These are phyloP conservation scores for Pseudoperonospora humuli DNA, from an alignment of 352 stramenopile genomes.

Conservation along the genomic window DNA sequence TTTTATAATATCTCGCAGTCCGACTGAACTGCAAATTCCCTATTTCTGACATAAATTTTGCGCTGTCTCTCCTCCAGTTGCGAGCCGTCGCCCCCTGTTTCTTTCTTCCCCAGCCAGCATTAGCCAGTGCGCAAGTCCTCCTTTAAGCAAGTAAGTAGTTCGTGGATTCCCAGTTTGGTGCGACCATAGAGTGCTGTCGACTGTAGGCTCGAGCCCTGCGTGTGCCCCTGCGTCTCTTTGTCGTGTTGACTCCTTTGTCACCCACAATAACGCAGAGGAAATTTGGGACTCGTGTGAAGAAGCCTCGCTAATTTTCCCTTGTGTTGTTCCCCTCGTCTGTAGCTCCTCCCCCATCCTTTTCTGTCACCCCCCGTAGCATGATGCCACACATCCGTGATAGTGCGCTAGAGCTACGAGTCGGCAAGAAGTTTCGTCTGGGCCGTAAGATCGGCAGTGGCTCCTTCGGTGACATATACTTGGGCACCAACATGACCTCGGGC, in stretches of 20 bases:
- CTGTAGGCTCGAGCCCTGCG: not conserved
- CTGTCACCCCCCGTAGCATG: slow-evolving; percentile 12
- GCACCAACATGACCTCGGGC: slow-evolving; percentile 99
- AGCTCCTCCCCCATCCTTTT: slow-evolving; percentile 8
- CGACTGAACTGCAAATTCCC: slow-evolving; percentile 6
- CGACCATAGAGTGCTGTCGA: not conserved
- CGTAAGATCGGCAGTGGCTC: slow-evolving; percentile 98
- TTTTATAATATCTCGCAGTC: not conserved
- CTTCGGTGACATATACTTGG: slow-evolving; percentile 99
- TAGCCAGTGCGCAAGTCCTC: slow-evolving; percentile 22
- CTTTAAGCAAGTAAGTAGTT: slow-evolving; percentile 23
- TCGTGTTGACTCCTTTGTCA: not conserved
- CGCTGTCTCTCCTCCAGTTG: slow-evolving; percentile 23
- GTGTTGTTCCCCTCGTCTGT: not conserved
- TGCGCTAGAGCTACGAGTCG: slow-evolving; percentile 95
- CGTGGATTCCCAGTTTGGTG: not conserved
- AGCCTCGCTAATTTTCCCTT: slow-evolving; percentile 9
- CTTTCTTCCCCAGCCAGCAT: slow-evolving; percentile 31
- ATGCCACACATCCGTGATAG: slow-evolving; percentile 67
- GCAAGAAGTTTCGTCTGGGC: slow-evolving; percentile 99
- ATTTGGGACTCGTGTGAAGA: not conserved
- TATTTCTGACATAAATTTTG: slow-evolving; percentile 20
- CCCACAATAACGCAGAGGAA: slow-evolving; percentile 2
- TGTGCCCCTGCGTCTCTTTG: slow-evolving; percentile 8
- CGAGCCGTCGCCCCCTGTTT: slow-evolving; percentile 31